phyloP scores from a whole-genome alignment of 1,284 basidiomycete species.

The Puccinia coronata region DNA sequence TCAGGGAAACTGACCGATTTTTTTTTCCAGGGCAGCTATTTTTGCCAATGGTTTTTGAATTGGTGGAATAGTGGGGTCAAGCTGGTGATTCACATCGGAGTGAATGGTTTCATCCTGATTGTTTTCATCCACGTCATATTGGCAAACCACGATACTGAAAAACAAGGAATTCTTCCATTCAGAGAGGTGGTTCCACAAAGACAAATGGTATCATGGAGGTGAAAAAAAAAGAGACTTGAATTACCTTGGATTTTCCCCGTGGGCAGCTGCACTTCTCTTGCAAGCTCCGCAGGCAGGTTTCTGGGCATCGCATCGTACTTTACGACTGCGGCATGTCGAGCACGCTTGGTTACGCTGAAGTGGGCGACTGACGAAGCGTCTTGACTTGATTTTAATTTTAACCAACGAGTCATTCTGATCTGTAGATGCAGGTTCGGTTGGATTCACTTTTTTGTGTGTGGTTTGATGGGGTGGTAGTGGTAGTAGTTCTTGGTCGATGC shows the following conservation, averaged over 20 bases:
- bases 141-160: conserved; percentile 28
- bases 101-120: not conserved
- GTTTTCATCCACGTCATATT: conserved; percentile 23
- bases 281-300: conserved; percentile 42
- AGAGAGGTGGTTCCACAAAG: not conserved
- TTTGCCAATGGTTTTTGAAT: conserved; percentile 17
- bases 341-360: conserved; percentile 43
- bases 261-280: conserved; percentile 40
- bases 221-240: not conserved
- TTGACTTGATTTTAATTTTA: conserved; percentile 29
- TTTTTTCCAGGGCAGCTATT: conserved; percentile 19
- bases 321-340: conserved; percentile 38
- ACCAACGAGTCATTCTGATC: not conserved
- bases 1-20: conserved; percentile 21
- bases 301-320: conserved; percentile 41
- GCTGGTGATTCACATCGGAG: not conserved
- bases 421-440: too few relatives aligned
- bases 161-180: not conserved
- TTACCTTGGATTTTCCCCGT: conserved; percentile 42
- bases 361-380: conserved; percentile 41
- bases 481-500: not conserved
- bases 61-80: not conserved
- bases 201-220: not conserved
- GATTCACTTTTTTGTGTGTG: not conserved
- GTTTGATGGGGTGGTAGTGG: not conserved